Conservation (phyloP, 257 asterid species). For the Solanum pimpinellifolium region DNA sequence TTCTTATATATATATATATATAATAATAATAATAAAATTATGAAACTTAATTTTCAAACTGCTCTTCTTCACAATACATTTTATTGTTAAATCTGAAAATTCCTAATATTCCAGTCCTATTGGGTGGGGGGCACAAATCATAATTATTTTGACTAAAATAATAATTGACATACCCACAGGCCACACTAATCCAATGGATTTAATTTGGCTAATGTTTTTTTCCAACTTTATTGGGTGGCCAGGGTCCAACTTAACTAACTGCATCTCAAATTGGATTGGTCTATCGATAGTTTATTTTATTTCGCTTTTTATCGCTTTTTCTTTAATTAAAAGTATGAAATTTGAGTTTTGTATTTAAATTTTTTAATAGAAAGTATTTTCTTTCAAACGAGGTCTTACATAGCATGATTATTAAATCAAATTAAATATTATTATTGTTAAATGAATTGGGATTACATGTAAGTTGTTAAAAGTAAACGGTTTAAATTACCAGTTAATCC, state of each 20-base stretch:
- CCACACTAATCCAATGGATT: background rate
- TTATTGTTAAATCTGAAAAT: background rate
- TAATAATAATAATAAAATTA: background rate
- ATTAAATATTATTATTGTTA: background rate
- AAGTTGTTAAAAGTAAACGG: background rate
- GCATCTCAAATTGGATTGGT: background rate
- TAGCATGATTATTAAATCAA: fast-evolving
- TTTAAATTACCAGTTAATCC: background rate
- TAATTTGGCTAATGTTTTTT: background rate
- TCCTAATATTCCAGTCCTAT: background rate
- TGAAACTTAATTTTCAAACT: background rate
- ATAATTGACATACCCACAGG: background rate
- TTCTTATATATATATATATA: no score
- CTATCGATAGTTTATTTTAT: background rate
- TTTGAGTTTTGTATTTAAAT: fast-evolving
- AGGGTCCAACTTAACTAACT: background rate
- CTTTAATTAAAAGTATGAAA: no score
- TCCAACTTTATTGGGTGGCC: background rate
- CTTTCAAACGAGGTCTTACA: fast-evolving
- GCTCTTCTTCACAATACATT: background rate
- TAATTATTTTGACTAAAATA: background rate
- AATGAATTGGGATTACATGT: background rate
- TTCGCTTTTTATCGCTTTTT: fast-evolving
- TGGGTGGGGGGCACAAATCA: background rate
- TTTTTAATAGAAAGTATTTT: no score